Percentiles rank a stretch among this genome's conserved stretches.
phyloP scores from a whole-genome alignment of 352 stramenopile genomes.

The Phytophthora capsici region DNA sequence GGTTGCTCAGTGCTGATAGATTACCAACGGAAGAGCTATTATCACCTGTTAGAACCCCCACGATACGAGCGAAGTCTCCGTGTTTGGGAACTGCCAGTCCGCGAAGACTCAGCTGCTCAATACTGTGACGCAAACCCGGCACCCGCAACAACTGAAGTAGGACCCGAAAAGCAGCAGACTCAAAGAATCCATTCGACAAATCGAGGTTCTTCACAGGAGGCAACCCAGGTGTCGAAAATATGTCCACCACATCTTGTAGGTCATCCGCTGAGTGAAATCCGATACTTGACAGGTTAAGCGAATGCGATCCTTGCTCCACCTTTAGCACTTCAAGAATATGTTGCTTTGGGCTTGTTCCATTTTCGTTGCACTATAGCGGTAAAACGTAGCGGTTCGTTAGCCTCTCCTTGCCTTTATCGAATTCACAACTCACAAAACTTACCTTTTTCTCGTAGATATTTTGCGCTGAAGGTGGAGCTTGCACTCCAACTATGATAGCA shows the following conservation, averaged over 20 bases:
- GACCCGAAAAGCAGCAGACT: constrained; percentile 51
- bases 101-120: constrained; percentile 51
- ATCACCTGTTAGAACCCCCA: constrained; percentile 39
- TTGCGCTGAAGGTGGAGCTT: constrained; percentile 25
- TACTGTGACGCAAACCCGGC: constrained; percentile 36
- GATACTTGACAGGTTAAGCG: constrained; percentile 55
- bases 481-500: constrained; percentile 10
- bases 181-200: constrained; percentile 73
- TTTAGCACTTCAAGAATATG: constrained; percentile 48
- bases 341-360: constrained; percentile 42
- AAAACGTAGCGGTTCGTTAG: too few relatives aligned
- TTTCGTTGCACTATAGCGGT: constrained; percentile 49
- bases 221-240: constrained; percentile 40
- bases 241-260: constrained; percentile 55
- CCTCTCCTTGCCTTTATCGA: too few relatives aligned
- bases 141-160: constrained; percentile 55
- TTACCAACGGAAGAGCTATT: constrained; percentile 1
- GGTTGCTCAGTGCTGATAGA: constrained; percentile 33
- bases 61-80: constrained; percentile 48
- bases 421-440: background rate
- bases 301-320: constrained; percentile 45
- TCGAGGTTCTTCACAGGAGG: constrained; percentile 54
- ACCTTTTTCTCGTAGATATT: constrained; percentile 54
- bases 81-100: constrained; percentile 57
- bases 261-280: constrained; percentile 63